Percentiles rank a stretch among this genome's conserved stretches.
Evolutionary conservation across 495 filamentous ascomycete species (phyloP).

Genomic region (Achaetomiella virescens): DNA sequence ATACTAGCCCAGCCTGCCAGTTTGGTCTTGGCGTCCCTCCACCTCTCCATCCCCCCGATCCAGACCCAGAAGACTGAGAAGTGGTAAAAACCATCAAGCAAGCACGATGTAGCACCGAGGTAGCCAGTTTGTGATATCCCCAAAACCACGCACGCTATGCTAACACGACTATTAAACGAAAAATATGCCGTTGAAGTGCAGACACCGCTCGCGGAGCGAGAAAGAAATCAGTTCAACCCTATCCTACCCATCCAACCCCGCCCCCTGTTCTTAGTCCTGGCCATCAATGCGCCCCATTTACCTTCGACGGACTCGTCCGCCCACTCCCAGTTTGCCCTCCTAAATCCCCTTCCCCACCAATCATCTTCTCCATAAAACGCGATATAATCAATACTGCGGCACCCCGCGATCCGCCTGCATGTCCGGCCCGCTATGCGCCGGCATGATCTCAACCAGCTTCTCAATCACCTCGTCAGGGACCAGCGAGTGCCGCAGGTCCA

Average conservation of each 20-base stretch:
- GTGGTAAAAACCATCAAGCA: neutral
- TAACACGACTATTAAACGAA: slow-evolving; percentile 10
- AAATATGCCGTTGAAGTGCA: neutral
- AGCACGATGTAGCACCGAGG: neutral
- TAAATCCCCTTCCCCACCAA: slow-evolving; percentile 23
- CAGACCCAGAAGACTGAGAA: too few relatives aligned
- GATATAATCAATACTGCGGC: slow-evolving; percentile 84
- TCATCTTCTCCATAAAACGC: slow-evolving; percentile 85
- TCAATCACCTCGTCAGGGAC: slow-evolving; percentile 95
- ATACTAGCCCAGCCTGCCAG: too few relatives aligned
- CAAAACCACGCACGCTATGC: slow-evolving; percentile 2
- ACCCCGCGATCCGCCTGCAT: slow-evolving; percentile 68
- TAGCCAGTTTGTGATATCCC: neutral
- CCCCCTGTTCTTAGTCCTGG: neutral
- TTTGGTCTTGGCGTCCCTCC: too few relatives aligned
- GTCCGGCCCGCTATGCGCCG: slow-evolving; percentile 70
- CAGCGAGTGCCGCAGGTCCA: slow-evolving; percentile 88
- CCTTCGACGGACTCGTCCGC: slow-evolving; percentile 27
- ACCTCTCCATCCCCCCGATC: too few relatives aligned
- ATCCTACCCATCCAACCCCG: neutral
- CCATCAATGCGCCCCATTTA: slow-evolving; percentile 14
- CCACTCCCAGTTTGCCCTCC: slow-evolving; percentile 5
- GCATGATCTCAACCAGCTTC: slow-evolving; percentile 81
- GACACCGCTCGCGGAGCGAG: neutral
- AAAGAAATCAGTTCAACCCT: neutral